Conservation (phyloP, 768 basidiomycete species). For the Nidularia pulvinata region DNA sequence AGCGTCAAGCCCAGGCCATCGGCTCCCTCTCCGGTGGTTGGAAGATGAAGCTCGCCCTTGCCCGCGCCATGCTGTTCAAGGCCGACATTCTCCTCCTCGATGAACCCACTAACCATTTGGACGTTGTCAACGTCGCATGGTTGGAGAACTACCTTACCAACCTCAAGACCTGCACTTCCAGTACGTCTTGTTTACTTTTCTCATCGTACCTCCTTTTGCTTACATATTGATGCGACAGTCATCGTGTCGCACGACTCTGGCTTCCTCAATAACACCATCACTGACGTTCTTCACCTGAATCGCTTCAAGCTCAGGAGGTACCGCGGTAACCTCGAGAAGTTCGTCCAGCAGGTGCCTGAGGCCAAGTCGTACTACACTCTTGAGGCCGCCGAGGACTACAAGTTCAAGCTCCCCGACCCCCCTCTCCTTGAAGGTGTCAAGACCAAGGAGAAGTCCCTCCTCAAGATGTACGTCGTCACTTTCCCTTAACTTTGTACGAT, state of each 20-base stretch:
- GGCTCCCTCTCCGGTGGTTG: slow-evolving; percentile 96
- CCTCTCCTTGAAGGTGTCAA: slow-evolving; percentile 99
- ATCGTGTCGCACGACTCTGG: slow-evolving; percentile 98
- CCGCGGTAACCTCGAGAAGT: slow-evolving; percentile 92
- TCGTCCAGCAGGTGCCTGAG: slow-evolving; percentile 94
- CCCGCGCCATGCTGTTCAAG: slow-evolving; percentile 97
- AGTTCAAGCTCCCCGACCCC: slow-evolving; percentile 97
- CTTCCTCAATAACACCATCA: slow-evolving; percentile 99
- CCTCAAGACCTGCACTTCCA: slow-evolving; percentile 91
- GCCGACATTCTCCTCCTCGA: slow-evolving; percentile 96
- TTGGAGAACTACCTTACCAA: slow-evolving; percentile 90
- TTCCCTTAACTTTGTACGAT: too few relatives aligned
- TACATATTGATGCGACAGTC: slow-evolving; percentile 41
- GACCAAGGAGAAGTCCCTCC: slow-evolving; percentile 97
- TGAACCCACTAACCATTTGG: slow-evolving; percentile 97
- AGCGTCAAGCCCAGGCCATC: slow-evolving; percentile 83
- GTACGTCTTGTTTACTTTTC: slow-evolving; percentile 36
- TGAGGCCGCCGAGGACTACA: slow-evolving; percentile 95
- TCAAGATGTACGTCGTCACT: slow-evolving; percentile 79
- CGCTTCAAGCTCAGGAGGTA: slow-evolving; percentile 98
- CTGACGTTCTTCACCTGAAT: slow-evolving; percentile 96
- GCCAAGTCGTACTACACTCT: slow-evolving; percentile 98
- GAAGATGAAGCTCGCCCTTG: slow-evolving; percentile 99
- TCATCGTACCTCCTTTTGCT: background rate
- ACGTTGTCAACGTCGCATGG: slow-evolving; percentile 98